phyloP scores from a whole-genome alignment of 768 basidiomycete species.

The Cyclocybe cylindracea region DNA sequence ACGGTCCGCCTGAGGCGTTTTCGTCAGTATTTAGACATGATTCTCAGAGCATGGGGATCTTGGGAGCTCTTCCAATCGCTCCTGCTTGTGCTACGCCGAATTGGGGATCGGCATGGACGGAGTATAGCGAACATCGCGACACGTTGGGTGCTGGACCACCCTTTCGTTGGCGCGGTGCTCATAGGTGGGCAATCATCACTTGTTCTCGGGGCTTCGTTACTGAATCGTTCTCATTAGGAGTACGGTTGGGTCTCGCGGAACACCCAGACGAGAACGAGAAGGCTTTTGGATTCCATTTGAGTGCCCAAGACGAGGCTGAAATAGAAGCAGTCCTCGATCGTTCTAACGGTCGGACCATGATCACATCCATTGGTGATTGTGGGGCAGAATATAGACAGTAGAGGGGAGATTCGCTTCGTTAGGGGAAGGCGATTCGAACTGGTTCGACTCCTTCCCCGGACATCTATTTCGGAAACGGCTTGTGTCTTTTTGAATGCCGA shows the following conservation, averaged over 20 bases:
- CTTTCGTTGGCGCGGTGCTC: slow-evolving; percentile 76
- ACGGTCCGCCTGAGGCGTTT: background rate
- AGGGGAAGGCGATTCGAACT: too few relatives aligned
- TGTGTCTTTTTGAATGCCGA: too few relatives aligned
- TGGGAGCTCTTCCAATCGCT: slow-evolving; percentile 78
- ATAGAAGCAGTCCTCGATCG: slow-evolving; percentile 64
- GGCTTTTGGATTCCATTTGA: slow-evolving; percentile 60
- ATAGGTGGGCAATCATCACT: slow-evolving; percentile 48
- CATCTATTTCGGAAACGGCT: too few relatives aligned
- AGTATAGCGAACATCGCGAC: slow-evolving; percentile 81
- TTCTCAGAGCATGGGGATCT: slow-evolving; percentile 74
- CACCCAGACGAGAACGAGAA: slow-evolving; percentile 69
- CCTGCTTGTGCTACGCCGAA: slow-evolving; percentile 53
- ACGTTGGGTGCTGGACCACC: slow-evolving; percentile 81
- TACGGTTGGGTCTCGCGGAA: slow-evolving; percentile 73
- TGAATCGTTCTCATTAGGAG: slow-evolving; percentile 42
- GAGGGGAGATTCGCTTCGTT: background rate
- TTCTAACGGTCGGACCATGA: slow-evolving; percentile 64
- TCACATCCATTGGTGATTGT: slow-evolving; percentile 76
- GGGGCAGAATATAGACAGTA: slow-evolving; percentile 77
- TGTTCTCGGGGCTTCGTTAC: background rate
- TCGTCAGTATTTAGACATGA: slow-evolving; percentile 81
- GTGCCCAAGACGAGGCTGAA: slow-evolving; percentile 53
- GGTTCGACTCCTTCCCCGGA: too few relatives aligned
- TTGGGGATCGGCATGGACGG: slow-evolving; percentile 67